Conservation (phyloP, 2,329 filamentous ascomycete species). For the Pyrenophora teres region DNA sequence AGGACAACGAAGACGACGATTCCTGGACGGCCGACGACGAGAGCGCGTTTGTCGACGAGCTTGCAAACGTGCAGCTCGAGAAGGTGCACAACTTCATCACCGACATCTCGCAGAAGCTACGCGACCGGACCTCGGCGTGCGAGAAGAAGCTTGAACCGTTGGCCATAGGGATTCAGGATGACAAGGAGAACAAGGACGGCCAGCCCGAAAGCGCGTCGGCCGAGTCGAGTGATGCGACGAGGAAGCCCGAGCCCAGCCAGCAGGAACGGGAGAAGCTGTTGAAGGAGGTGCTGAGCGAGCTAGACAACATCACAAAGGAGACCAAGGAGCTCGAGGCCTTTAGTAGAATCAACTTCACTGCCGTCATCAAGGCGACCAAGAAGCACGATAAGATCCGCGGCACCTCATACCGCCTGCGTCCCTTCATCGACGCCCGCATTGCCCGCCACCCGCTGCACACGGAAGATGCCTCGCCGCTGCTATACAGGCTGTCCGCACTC, state of each 20-base stretch:
- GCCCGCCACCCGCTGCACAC: constrained; percentile 92
- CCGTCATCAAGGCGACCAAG: constrained; percentile 97
- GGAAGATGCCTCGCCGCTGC: constrained; percentile 86
- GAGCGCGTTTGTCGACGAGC: constrained; percentile 89
- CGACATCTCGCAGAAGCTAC: constrained; percentile 78
- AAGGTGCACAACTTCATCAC: constrained; percentile 92
- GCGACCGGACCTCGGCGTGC: constrained; percentile 75
- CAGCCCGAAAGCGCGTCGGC: constrained; percentile 20
- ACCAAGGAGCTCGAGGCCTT: constrained; percentile 94
- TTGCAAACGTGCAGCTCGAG: constrained; percentile 91
- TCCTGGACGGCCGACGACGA: constrained; percentile 93
- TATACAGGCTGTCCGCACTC: constrained; percentile 89
- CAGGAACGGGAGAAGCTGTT: constrained; percentile 59
- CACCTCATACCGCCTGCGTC: constrained; percentile 81
- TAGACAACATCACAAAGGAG: constrained; percentile 87
- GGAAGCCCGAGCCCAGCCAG: constrained; percentile 38
- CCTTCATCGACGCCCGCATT: constrained; percentile 87
- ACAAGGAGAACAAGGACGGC: constrained; percentile 9
- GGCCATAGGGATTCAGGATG: constrained; percentile 45
- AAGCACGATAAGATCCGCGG: constrained; percentile 97
- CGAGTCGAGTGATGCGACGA: constrained; percentile 22
- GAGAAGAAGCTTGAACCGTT: constrained; percentile 67
- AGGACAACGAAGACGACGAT: constrained; percentile 67
- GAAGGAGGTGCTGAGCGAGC: constrained; percentile 74
- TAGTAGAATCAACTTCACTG: constrained; percentile 95